These are phyloP conservation scores for Rhodotorula mucilaginosa DNA, from an alignment of 1,284 basidiomycete species.

Conservation along the genomic window DNA sequence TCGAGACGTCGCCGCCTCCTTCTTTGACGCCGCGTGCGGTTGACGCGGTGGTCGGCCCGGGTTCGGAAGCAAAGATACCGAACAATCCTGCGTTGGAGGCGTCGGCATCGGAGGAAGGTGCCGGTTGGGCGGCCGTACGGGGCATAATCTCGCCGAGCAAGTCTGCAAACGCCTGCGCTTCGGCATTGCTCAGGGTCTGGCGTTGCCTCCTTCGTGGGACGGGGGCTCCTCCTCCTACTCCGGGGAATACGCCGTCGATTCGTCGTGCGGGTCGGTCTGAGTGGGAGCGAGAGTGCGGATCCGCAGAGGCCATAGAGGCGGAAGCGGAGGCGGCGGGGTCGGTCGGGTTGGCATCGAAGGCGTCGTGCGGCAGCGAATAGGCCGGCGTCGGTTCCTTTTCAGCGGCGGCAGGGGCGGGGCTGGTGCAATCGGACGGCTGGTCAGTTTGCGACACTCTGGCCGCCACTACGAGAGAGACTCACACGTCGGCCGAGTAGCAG, in stretches of 20 bases:
- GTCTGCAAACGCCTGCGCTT: conserved; percentile 34
- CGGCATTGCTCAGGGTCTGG: conserved; percentile 24
- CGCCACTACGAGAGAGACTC: too few relatives aligned
- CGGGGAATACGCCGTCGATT: too few relatives aligned
- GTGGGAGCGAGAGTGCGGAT: background rate
- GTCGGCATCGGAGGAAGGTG: background rate
- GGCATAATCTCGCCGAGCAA: conserved; percentile 36
- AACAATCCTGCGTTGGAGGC: background rate
- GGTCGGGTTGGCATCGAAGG: conserved; percentile 1
- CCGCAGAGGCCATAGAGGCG: background rate
- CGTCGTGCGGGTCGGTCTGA: background rate
- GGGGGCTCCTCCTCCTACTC: background rate
- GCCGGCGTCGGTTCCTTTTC: background rate
- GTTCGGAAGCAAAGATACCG: background rate
- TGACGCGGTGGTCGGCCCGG: background rate
- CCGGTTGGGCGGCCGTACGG: conserved; percentile 4
- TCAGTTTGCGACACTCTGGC: too few relatives aligned
- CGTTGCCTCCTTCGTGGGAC: conserved; percentile 15
- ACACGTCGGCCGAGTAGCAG: too few relatives aligned
- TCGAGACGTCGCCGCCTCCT: background rate
- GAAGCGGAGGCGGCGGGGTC: background rate
- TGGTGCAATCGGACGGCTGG: too few relatives aligned
- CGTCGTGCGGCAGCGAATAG: conserved; percentile 18
- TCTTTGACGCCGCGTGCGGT: background rate
- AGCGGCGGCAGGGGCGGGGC: too few relatives aligned